phyloP scores from a whole-genome alignment of 2,329 filamentous ascomycete species.

The Colletotrichum salicis region DNA sequence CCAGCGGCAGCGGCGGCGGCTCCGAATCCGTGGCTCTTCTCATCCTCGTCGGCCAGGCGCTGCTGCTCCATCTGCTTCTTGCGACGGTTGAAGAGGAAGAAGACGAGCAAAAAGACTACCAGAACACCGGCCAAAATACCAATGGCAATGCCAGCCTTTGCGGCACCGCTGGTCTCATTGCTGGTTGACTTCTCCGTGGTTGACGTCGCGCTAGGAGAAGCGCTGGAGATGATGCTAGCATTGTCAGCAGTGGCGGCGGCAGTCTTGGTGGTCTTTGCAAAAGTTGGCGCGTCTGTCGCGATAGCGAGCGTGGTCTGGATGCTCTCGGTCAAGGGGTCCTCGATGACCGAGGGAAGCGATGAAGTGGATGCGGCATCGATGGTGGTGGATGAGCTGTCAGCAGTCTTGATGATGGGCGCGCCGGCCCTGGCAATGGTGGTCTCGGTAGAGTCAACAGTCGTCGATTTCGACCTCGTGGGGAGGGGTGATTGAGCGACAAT shows the following conservation, averaged over 20 bases:
- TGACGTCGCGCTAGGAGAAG: conserved; percentile 37
- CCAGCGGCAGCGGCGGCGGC: conserved; percentile 40
- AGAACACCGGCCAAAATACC: conserved; percentile 79
- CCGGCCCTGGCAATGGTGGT: conserved; percentile 31
- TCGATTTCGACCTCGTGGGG: conserved; percentile 1
- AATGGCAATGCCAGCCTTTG: conserved; percentile 86
- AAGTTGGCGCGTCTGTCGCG: conserved; percentile 40
- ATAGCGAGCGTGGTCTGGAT: conserved; percentile 41
- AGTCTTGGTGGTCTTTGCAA: conserved; percentile 45
- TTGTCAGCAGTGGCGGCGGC: conserved; percentile 37
- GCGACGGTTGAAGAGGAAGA: conserved; percentile 76
- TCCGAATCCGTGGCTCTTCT: conserved; percentile 66
- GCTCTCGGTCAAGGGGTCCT: conserved; percentile 37
- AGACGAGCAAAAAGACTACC: conserved; percentile 72
- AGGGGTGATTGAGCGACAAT: conserved; percentile 44
- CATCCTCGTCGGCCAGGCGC: conserved; percentile 63
- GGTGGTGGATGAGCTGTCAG: conserved; percentile 19
- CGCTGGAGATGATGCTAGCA: conserved; percentile 37
- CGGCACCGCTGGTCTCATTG: conserved; percentile 38
- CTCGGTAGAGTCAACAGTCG: background rate
- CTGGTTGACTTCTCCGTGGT: conserved; percentile 34
- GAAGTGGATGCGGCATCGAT: conserved; percentile 6
- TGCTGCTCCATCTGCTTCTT: conserved; percentile 73
- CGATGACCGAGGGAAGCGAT: conserved; percentile 43
- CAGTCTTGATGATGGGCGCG: conserved; percentile 12